A percentile compares a stretch with the other conserved stretches of the same genome.
Evolutionary conservation across 2,329 filamentous ascomycete species (phyloP).

Genomic region (Passalora sequoiae): DNA sequence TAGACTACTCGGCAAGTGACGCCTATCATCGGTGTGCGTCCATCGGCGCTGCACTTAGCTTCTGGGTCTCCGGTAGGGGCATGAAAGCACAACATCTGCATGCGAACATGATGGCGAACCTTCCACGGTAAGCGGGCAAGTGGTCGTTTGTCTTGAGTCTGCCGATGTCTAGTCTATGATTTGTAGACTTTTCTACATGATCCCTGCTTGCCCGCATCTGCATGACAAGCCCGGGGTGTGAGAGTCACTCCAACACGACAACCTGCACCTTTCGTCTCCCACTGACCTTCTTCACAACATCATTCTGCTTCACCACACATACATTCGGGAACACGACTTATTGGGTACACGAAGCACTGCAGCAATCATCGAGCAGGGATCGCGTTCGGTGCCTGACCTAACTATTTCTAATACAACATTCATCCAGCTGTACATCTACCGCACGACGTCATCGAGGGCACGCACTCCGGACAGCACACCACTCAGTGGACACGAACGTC

Average conservation of each 20-base stretch:
- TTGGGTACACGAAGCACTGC: no score
- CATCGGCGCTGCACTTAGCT: background rate
- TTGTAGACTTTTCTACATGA: slow-evolving; percentile 1
- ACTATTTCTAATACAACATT: background rate
- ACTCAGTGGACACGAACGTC: background rate
- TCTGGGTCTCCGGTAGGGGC: background rate
- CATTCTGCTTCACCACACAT: slow-evolving; percentile 3
- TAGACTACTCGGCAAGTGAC: background rate
- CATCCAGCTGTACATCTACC: slow-evolving; percentile 1
- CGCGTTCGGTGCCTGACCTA: background rate
- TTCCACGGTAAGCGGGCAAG: background rate
- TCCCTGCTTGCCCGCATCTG: slow-evolving; percentile 6
- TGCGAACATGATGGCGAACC: background rate
- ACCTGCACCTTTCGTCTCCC: slow-evolving; percentile 1
- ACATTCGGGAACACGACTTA: no score
- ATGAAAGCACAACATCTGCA: background rate
- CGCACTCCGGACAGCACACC: background rate
- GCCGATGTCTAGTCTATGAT: slow-evolving; percentile 3
- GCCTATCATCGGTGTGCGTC: slow-evolving; percentile 4
- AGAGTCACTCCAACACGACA: background rate
- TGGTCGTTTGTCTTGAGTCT: slow-evolving; percentile 4
- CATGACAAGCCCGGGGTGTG: slow-evolving; percentile 1
- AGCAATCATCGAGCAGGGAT: no score
- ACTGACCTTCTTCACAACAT: background rate
- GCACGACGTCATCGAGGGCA: slow-evolving; percentile 4